Conservation (phyloP, 2,329 filamentous ascomycete species). For the Colletotrichum costaricense region DNA sequence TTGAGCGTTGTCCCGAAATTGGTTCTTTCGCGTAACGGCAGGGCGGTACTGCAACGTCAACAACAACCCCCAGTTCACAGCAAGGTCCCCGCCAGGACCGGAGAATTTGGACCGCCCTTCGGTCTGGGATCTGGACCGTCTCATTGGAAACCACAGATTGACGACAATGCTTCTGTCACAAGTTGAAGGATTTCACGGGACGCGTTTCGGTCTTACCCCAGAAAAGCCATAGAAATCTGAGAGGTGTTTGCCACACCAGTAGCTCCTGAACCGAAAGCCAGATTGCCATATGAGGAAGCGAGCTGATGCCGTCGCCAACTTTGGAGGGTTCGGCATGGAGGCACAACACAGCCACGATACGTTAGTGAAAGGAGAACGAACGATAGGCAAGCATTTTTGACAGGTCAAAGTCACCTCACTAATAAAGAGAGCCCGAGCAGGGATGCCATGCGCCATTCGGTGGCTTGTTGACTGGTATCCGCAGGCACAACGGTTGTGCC, state of each 20-base stretch:
- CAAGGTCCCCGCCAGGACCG: slow-evolving; percentile 23
- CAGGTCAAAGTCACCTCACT: slow-evolving; percentile 2
- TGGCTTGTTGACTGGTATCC: not conserved
- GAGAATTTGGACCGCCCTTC: slow-evolving; percentile 29
- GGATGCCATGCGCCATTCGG: slow-evolving; percentile 26
- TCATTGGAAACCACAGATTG: slow-evolving; percentile 18
- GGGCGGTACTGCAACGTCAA: not conserved
- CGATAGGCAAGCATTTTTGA: slow-evolving; percentile 1
- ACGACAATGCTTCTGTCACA: slow-evolving; percentile 5
- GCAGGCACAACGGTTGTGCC: not conserved
- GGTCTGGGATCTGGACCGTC: slow-evolving; percentile 14
- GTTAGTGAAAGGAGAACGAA: slow-evolving; percentile 5
- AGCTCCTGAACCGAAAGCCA: not conserved
- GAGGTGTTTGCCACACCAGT: not conserved
- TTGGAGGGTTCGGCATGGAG: not conserved
- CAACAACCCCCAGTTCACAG: not conserved
- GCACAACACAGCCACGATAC: not conserved
- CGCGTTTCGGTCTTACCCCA: slow-evolving; percentile 12
- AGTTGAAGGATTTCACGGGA: not conserved
- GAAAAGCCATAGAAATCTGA: not conserved
- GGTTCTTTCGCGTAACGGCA: slow-evolving; percentile 21
- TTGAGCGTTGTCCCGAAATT: slow-evolving; percentile 11
- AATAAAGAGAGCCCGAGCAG: slow-evolving; percentile 5
- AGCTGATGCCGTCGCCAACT: not conserved
- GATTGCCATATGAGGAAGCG: not conserved